Conservation (phyloP, 306 rosid species). For the Castanea crenata region DNA sequence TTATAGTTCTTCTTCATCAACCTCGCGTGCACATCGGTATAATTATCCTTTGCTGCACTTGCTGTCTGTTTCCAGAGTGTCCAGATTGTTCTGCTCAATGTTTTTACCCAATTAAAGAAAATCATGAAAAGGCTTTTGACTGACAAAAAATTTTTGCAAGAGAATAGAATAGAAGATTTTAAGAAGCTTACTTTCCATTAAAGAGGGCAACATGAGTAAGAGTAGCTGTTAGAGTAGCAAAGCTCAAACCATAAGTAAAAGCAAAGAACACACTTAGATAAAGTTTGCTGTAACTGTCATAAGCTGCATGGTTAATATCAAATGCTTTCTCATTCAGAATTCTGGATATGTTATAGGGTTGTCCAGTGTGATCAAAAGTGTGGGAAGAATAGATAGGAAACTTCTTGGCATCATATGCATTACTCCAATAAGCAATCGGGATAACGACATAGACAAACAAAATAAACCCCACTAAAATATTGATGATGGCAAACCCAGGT, state of each 20-base stretch:
- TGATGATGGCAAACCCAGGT: constrained; percentile 69
- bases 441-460: constrained; percentile 37
- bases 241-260: constrained; percentile 67
- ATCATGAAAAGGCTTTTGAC: constrained; percentile 6
- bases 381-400: constrained; percentile 69
- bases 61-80: constrained; percentile 49
- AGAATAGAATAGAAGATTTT: neutral
- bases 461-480: constrained; percentile 51
- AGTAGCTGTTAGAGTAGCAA: constrained; percentile 68
- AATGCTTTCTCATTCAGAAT: constrained; percentile 47
- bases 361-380: constrained; percentile 61
- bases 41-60: constrained; percentile 9
- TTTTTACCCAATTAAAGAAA: neutral
- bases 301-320: constrained; percentile 37
- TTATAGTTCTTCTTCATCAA: constrained; percentile 77
- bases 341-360: constrained; percentile 45
- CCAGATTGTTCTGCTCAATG: constrained; percentile 45
- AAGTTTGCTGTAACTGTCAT: constrained; percentile 67
- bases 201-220: constrained; percentile 76
- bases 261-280: constrained; percentile 72
- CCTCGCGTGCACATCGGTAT: constrained; percentile 65
- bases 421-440: constrained; percentile 73
- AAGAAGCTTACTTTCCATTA: constrained; percentile 69
- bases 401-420: constrained; percentile 62
- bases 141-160: neutral